These are phyloP conservation scores for Fragilaria crotonensis DNA, from an alignment of 108 stramenopile genomes.

Conservation along the genomic window DNA sequence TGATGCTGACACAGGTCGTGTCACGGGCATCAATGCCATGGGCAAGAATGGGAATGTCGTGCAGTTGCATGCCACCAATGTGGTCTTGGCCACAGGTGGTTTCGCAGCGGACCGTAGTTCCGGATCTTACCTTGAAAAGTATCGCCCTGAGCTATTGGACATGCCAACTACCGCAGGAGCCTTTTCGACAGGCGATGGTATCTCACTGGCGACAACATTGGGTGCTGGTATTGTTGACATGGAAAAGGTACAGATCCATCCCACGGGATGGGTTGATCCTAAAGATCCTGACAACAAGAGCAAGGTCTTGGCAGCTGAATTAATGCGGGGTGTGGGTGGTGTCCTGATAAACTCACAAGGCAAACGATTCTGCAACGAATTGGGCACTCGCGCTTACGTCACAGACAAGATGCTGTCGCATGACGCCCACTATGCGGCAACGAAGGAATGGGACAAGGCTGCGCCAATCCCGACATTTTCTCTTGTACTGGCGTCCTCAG, in stretches of 20 bases:
- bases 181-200: conserved; percentile 79
- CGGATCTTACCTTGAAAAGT: conserved; percentile 43
- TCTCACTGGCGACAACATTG: conserved; percentile 40
- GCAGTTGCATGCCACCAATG: conserved; percentile 33
- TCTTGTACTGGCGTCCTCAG: conserved; percentile 66
- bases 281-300: conserved; percentile 65
- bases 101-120: conserved; percentile 61
- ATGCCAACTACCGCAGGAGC: conserved; percentile 74
- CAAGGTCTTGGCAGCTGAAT: conserved; percentile 70
- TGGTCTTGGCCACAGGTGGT: conserved; percentile 82
- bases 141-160: conserved; percentile 61
- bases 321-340: conserved; percentile 67
- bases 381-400: conserved; percentile 35
- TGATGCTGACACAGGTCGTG: conserved; percentile 26
- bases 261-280: conserved; percentile 91
- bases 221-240: conserved; percentile 82
- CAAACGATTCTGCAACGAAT: conserved; percentile 59
- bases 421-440: conserved; percentile 29
- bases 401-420: conserved; percentile 30
- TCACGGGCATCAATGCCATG: conserved; percentile 19
- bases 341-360: conserved; percentile 39
- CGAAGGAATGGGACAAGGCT: conserved; percentile 52
- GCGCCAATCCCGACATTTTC: conserved; percentile 69
- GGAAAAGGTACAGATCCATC: conserved; percentile 92
- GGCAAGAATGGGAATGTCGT: conserved; percentile 4